Base-by-base conservation (phyloP, 2,329 filamentous ascomycete species). In the Stagonosporopsis chrysanthemi region DNA sequence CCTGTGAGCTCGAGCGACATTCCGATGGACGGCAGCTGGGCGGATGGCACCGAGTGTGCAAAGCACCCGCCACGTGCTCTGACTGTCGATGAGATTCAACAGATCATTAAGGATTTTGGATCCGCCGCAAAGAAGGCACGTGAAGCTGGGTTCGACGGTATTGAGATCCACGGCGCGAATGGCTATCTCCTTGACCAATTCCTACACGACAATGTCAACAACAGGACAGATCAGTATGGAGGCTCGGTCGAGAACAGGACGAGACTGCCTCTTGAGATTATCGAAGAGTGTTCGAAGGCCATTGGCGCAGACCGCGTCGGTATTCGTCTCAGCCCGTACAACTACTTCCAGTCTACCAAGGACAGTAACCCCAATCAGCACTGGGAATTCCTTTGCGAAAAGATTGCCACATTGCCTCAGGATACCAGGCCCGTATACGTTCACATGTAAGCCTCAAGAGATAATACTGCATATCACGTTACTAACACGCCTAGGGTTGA, bases 201-300 rank as follows among this genome's bases (percentile, higher is more conserved):
- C 65, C 66, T 81, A 4, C 80, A 81, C 58, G 79, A 80, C 39
- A 81, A 78, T 31, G 73, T 78, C 59, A 85, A 85, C 68, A 76
- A 75, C 59, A 74, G 83, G 23, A 81, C 77, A 0, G 82, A 85
- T 62, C 69, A 73, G 11, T 85, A 82, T 60, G 83, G 83, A 9
- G 83, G 83, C 6, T 79, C 75, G 3, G 73, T 82, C 1, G 78
- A 83, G 65, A 82, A 83, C 55, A 76, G 82, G n/a, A 83, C 80
- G 58, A 79, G 77, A 4, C 88, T 89, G 63, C 80, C 79, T 1
- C 68, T 87, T 2, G 83, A 86, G 62, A 75, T 87, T n/a, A 82
- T 75, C 42, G 53, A 69, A 42, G 72, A 69, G 50, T 69, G 68
- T 35, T 65, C 65, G 7, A 71, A 69, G 36, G 70, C 74, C 2